Evolutionary conservation across 2,329 filamentous ascomycete genomes (phyloP), one percentile per base, ranked within the genome.

Genomic region (Hypomyces perniciosus): DNA sequence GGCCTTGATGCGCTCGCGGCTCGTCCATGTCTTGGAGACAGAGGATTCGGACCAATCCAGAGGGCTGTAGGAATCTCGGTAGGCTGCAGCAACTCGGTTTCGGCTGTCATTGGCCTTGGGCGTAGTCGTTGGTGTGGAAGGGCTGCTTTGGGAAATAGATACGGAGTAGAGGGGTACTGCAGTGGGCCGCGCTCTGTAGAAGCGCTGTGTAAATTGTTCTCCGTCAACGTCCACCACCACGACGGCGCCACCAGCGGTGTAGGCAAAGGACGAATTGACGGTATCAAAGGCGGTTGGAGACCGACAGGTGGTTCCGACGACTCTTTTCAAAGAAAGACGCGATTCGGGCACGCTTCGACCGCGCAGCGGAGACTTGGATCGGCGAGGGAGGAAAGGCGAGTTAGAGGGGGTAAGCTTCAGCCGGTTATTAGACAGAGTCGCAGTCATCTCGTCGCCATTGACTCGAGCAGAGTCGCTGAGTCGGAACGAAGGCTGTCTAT

Each of bases 171-270:
- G 56, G 65, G 90, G 87, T 38, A 87, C 68, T 5, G 89, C 86
- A 26, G 84, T 83, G 8, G 91, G 90, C 31, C 88, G 82, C 38
- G 92, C 93, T 63, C 90, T 83, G 72, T 89, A 97, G 73, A 97
- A 97, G 53, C 90, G 85, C 66, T 97, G 92, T 1, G 79, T 79
- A 62, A 79, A 80, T 46, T 74, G 68, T 63, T 87, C 76, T 46
- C 83, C 80, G 56, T 89, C 81, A 47, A 96, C 76, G 59, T 88
- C 84, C 6, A 91, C 89, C 13, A 97, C 81, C 1, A 99, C 89
- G n/a, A 90, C 92, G 40, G 92, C 90, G 8, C 90, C 93, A 50
- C 93, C 93, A 7, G 93, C 92, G 56, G 90, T 91, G 66, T 95
- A 93, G 50, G 90, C 90, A 68, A 97, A 96, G 46, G 79, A 85